Conservation (phyloP, 2,329 filamentous ascomycete species). For the Cladosporium sp. region DNA sequence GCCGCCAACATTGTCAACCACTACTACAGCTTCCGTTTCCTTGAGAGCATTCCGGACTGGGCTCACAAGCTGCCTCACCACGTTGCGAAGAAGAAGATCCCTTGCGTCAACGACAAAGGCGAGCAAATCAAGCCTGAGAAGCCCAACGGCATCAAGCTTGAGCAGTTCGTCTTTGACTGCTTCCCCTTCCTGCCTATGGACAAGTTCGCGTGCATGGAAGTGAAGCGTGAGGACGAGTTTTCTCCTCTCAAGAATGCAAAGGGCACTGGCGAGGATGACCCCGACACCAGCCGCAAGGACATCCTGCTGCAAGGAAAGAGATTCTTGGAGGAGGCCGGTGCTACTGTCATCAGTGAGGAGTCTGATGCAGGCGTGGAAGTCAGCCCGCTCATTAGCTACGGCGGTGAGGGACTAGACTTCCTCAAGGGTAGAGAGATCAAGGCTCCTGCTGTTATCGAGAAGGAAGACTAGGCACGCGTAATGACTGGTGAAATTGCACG, state of each 20-base stretch:
- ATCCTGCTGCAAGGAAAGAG: constrained; percentile 84
- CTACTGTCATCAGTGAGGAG: constrained; percentile 60
- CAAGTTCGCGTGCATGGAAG: constrained; percentile 93
- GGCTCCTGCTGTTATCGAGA: constrained; percentile 59
- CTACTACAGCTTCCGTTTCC: constrained; percentile 94
- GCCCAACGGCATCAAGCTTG: constrained; percentile 96
- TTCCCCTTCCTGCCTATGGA: constrained; percentile 81
- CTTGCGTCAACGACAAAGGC: constrained; percentile 67
- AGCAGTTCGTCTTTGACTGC: constrained; percentile 98
- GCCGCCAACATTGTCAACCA: constrained; percentile 99
- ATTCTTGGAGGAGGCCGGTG: constrained; percentile 77
- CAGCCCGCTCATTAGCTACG: constrained; percentile 87
- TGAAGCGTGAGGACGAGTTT: constrained; percentile 95
- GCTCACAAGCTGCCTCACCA: constrained; percentile 84
- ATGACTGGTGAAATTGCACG: not conserved
- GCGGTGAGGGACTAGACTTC: constrained; percentile 58
- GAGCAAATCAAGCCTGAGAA: constrained; percentile 83
- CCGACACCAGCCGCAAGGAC: constrained; percentile 83
- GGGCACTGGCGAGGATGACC: constrained; percentile 85
- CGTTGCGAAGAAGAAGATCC: constrained; percentile 98
- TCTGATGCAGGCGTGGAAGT: constrained; percentile 71
- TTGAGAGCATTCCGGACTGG: constrained; percentile 85
- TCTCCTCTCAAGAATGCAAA: constrained; percentile 89
- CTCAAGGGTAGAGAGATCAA: constrained; percentile 54
- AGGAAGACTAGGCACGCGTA: constrained; percentile 33